A percentile compares a stretch with the other conserved stretches of the same genome.
Conservation (phyloP, 306 rosid species). For the Cicer cuneatum region DNA sequence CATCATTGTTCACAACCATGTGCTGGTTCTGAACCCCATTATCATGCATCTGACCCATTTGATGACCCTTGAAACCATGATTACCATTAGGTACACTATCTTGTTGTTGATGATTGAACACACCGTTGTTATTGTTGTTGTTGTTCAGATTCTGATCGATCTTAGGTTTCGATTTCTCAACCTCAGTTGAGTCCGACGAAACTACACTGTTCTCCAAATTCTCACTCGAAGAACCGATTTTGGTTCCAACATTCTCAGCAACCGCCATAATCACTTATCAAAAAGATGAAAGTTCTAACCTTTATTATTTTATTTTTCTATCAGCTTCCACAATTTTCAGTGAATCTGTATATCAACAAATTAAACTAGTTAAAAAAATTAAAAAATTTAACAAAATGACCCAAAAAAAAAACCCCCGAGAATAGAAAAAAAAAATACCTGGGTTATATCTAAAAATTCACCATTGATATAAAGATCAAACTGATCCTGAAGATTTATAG, state of each 20-base stretch:
- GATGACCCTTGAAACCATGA: conserved; percentile 60
- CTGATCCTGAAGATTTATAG: conserved; percentile 57
- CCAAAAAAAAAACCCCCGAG: background rate
- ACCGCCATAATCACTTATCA: conserved; percentile 75
- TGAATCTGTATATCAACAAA: conserved; percentile 30
- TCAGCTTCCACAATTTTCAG: conserved; percentile 43
- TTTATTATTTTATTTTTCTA: background rate
- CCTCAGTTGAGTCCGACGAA: conserved; percentile 63
- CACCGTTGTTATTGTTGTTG: conserved; percentile 33
- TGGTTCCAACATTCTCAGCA: conserved; percentile 78
- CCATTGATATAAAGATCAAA: conserved; percentile 52
- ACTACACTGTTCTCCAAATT: conserved; percentile 60
- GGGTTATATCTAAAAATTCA: conserved; percentile 51
- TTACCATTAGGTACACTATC: conserved; percentile 56
- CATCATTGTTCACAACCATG: conserved; percentile 55
- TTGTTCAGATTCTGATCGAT: conserved; percentile 58
- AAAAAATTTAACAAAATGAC: background rate
- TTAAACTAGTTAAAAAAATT: background rate
- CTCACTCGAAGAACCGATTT: conserved; percentile 54
- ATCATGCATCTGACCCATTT: conserved; percentile 65
- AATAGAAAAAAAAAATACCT: conserved; percentile 43
- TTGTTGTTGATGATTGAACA: conserved; percentile 45
- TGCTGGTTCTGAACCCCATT: conserved; percentile 61
- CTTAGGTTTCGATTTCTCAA: conserved; percentile 65
- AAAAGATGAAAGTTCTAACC: conserved; percentile 26